Percentiles rank a stretch among this genome's conserved stretches.
Evolutionary conservation across 169 alveolate genomes (phyloP).

Genomic region (Babesia caballi): DNA sequence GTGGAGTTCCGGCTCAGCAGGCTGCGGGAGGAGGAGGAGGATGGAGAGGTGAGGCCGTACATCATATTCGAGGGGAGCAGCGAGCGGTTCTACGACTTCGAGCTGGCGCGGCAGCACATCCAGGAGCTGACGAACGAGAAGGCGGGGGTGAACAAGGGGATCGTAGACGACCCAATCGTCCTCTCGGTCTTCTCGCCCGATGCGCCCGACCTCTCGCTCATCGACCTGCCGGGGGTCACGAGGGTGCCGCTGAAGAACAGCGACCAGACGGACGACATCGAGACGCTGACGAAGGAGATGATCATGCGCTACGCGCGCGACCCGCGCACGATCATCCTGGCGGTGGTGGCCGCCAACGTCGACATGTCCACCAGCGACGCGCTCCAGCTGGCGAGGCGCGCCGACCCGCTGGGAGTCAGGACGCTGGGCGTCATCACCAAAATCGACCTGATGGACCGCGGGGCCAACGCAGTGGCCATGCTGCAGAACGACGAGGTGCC

Average conservation of each 20-base stretch:
- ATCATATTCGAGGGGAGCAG: constrained; percentile 75
- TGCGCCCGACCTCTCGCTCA: constrained; percentile 96
- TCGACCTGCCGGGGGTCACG: constrained; percentile 99
- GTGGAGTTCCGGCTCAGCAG: constrained; percentile 93
- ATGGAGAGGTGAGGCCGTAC: constrained; percentile 62
- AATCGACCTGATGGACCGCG: constrained; percentile 98
- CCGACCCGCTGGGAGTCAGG: constrained; percentile 95
- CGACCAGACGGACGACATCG: constrained; percentile 94
- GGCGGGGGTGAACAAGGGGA: constrained; percentile 92
- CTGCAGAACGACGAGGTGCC: constrained; percentile 94
- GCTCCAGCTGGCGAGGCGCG: constrained; percentile 92
- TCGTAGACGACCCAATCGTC: constrained; percentile 95
- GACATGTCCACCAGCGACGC: constrained; percentile 98
- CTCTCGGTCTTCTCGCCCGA: constrained; percentile 92
- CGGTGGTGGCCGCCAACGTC: constrained; percentile 96
- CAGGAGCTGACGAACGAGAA: constrained; percentile 85
- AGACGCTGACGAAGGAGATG: constrained; percentile 91
- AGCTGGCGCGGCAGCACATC: constrained; percentile 87
- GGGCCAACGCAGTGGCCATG: constrained; percentile 95
- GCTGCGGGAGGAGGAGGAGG: constrained; percentile 74
- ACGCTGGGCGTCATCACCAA: constrained; percentile 95
- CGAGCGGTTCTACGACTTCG: constrained; percentile 86
- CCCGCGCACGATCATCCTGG: constrained; percentile 94
- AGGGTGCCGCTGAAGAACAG: constrained; percentile 94
- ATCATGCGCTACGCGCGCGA: constrained; percentile 89